phyloP scores from a whole-genome alignment of 257 asterid species.

The Ajuga chamaepitys region DNA sequence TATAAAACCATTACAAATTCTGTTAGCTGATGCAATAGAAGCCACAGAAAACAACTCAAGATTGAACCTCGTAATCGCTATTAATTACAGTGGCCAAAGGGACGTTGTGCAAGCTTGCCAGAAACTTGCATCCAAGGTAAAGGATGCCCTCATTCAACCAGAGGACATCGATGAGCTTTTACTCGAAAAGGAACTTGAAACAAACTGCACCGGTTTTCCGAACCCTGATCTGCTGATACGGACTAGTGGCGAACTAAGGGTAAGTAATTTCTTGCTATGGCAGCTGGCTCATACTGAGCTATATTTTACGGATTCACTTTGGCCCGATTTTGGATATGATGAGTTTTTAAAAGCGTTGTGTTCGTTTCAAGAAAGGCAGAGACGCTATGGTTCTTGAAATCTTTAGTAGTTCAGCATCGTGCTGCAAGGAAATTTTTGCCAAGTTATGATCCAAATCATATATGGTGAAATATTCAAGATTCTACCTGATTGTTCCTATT shows the following conservation, averaged over 20 bases:
- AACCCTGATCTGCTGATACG: constrained; percentile 53
- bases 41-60: constrained; percentile 32
- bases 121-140: constrained; percentile 38
- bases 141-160: constrained; percentile 44
- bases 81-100: constrained; percentile 43
- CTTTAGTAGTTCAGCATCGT: not conserved
- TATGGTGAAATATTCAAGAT: not conserved
- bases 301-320: constrained; percentile 30
- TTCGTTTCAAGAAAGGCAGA: constrained; percentile 47
- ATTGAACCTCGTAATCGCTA: constrained; percentile 49
- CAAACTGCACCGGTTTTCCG: constrained; percentile 41
- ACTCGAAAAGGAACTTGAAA: constrained; percentile 44
- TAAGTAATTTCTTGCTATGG: constrained; percentile 67
- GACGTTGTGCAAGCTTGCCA: constrained; percentile 42
- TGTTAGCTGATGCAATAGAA: constrained; percentile 21
- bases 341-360: constrained; percentile 45
- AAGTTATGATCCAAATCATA: not conserved
- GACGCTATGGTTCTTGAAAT: constrained; percentile 40
- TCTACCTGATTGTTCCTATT: not conserved
- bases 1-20: constrained; percentile 24
- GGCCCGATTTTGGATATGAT: constrained; percentile 67
- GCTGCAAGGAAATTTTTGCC: not conserved
- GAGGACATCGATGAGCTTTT: constrained; percentile 33
- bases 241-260: constrained; percentile 64
- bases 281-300: constrained; percentile 65